Base-by-base conservation (phyloP, 495 filamentous ascomycete genomes). In the Podospora anserina region DNA sequence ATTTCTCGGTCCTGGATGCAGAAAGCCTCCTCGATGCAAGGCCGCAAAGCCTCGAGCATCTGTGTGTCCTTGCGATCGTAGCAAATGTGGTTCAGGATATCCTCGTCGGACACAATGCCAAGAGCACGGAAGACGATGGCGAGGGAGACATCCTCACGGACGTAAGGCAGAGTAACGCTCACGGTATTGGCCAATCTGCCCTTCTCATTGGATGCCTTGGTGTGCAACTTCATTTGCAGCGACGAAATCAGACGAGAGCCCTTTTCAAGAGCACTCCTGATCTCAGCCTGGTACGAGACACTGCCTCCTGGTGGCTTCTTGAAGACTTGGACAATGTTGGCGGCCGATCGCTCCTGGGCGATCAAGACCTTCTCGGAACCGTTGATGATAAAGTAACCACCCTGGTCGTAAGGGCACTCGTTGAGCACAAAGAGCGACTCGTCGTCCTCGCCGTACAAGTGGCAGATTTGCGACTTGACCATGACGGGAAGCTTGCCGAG, bases 311-410 rank as follows among this genome's bases (percentile, higher is more conserved):
- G 85, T 1, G 93, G 89, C 82, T 99, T 99, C 81, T 96, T 94
- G 87, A 98, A 99, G 20, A 99, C 93, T 80, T 97, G 94, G 7
- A 98, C 94, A 57, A 97, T 98, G 73, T 98, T 99, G 73, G 94
- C 96, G 19, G 96, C 96, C 72, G 92, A 96, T 28, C 95, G 89
- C 78, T 99, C 95, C 78, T 99, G 95, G 1, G 96, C 96, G 69
- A 99, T 98, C 68, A 99, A 78, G 23, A 99, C 95, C 85, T 99
- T 99, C 78, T 99, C 95, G 77, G 92, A 95, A n/a, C 95, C 95
- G 80, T 98, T 99, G 81, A 99, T 98, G 69, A 99, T 90, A 78
- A 99, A 99, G 72, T 99, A 99, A 66, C 95, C 95, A 61, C 95
- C 95, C 71, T 95, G 94, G 75, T 99, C 95, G 78, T 96, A 98